Percentiles rank a stretch among this genome's conserved stretches.
phyloP scores from a whole-genome alignment of 106 monocot genomes.

The Dendrobium officinale region DNA sequence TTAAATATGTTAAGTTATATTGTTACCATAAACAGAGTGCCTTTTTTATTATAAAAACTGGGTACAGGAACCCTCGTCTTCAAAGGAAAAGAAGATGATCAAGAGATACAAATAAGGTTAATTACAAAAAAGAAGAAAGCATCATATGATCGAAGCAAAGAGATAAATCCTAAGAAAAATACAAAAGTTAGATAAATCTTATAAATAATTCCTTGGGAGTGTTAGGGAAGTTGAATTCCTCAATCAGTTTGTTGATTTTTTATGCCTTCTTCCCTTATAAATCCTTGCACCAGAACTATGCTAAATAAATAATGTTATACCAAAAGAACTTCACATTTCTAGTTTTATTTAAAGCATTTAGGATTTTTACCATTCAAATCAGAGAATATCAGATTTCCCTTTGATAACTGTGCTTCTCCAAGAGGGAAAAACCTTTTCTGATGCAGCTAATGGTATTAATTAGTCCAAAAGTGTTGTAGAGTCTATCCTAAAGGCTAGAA shows the following conservation, averaged over 20 bases:
- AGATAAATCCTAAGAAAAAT: background rate
- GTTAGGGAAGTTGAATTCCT: background rate
- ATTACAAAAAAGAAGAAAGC: background rate
- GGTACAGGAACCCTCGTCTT: background rate
- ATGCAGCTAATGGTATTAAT: background rate
- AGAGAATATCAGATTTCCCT: too few species aligned
- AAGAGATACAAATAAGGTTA: background rate
- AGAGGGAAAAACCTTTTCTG: background rate
- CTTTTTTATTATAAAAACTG: background rate
- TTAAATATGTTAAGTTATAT: background rate
- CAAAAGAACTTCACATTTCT: too few species aligned
- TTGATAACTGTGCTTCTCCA: background rate
- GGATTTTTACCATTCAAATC: background rate
- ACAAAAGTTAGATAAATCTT: background rate
- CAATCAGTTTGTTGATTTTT: background rate
- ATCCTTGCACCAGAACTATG: background rate
- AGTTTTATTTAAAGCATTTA: too few species aligned
- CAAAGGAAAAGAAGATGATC: background rate
- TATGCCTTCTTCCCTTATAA: background rate
- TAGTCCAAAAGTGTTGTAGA: background rate
- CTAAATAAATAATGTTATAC: background rate
- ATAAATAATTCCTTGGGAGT: background rate
- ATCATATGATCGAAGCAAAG: background rate
- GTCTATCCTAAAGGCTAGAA: background rate
- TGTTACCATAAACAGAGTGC: background rate